Evolutionary conservation across 2,329 filamentous ascomycete genomes (phyloP).

Genomic region (Fusarium euwallaceae): DNA sequence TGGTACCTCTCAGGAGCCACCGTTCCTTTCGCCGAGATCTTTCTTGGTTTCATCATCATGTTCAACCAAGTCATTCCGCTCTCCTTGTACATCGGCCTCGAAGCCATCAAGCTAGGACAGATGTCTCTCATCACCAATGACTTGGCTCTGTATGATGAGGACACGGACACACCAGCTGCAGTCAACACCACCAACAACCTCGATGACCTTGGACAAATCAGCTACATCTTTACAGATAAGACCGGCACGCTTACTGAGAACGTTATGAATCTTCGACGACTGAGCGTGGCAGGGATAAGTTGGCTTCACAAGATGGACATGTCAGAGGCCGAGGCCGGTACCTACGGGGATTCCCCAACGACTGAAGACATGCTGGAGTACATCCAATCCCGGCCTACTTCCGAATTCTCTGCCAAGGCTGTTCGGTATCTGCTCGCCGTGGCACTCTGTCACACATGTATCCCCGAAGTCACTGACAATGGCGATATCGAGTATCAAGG

Average conservation of each 20-base stretch:
- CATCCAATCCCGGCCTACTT: not conserved
- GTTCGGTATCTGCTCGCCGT: not conserved
- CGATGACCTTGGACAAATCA: not conserved
- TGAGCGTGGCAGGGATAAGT: not conserved
- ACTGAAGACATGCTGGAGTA: not conserved
- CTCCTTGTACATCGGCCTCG: not conserved
- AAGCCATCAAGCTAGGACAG: not conserved
- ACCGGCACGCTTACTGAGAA: not conserved
- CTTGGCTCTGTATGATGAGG: not conserved
- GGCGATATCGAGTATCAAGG: not conserved
- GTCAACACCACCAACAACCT: not conserved
- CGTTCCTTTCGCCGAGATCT: not conserved
- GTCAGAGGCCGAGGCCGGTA: not conserved
- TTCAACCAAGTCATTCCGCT: not conserved
- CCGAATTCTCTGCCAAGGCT: not conserved
- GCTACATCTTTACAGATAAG: not conserved
- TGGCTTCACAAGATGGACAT: not conserved
- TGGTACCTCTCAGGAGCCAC: not conserved
- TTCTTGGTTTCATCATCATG: not conserved
- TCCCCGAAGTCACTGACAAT: not conserved
- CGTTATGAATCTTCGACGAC: not conserved
- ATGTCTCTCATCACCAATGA: not conserved
- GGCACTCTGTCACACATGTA: not conserved
- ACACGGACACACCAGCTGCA: not conserved
- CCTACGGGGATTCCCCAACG: not conserved